Percentiles rank a stretch among this genome's conserved stretches.
These are phyloP conservation scores for Kalmanozyma brasiliensis DNA, from an alignment of 1,284 basidiomycete species.

Conservation along the genomic window DNA sequence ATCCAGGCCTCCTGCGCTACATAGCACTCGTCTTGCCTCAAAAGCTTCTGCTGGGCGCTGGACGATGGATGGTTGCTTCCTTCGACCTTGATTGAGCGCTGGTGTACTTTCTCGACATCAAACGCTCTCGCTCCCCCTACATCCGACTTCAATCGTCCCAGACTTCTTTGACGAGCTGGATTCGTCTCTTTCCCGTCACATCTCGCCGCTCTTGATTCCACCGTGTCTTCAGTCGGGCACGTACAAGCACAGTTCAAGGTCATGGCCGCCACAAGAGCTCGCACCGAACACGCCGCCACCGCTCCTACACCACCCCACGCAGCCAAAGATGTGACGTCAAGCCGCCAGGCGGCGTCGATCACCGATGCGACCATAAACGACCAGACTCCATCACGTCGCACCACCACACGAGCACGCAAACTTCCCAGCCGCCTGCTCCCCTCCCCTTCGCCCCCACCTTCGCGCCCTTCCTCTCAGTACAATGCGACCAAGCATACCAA, in stretches of 20 bases:
- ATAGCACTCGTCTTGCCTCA: neutral
- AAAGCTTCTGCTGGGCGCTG: constrained; percentile 4
- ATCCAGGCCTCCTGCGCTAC: no score
- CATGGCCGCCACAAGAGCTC: constrained; percentile 52
- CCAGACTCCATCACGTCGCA: constrained; percentile 41
- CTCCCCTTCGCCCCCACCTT: constrained; percentile 45
- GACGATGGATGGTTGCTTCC: constrained; percentile 31
- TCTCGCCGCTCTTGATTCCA: neutral
- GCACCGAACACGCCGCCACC: constrained; percentile 33
- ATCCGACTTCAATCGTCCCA: neutral
- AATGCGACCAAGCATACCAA: constrained; percentile 32
- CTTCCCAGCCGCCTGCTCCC: constrained; percentile 51
- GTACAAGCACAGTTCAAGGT: constrained; percentile 10
- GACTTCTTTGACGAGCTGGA: constrained; percentile 2
- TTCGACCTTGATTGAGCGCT: constrained; percentile 34
- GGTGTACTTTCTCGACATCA: constrained; percentile 26
- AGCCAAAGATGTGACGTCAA: constrained; percentile 19
- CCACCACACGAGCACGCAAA: constrained; percentile 49
- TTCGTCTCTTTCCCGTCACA: neutral
- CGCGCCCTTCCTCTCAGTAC: constrained; percentile 34
- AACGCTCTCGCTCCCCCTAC: constrained; percentile 17
- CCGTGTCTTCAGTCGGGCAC: no score
- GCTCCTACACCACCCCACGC: constrained; percentile 20
- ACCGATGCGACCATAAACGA: constrained; percentile 16
- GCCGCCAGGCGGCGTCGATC: constrained; percentile 4